Percentiles rank a stretch among this genome's conserved stretches.
Evolutionary conservation across 345 rosid genomes (phyloP).

Genomic region (Anacardium occidentale): DNA sequence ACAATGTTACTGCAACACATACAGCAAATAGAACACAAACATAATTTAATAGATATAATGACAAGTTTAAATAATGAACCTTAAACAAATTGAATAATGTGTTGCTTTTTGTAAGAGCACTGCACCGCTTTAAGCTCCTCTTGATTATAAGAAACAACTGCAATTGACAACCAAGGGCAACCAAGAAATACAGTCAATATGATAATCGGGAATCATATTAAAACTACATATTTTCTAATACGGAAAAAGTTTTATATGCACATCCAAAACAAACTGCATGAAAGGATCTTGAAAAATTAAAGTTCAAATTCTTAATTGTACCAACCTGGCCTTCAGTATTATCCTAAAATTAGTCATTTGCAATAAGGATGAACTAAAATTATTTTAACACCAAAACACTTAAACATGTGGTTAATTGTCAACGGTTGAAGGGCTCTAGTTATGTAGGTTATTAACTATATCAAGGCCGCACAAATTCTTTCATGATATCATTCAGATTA

Average conservation of each 20-base stretch:
- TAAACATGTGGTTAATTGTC: too few relatives aligned
- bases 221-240: background rate
- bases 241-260: background rate
- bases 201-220: slow-evolving; percentile 1
- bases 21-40: background rate
- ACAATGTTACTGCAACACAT: background rate
- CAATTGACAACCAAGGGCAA: slow-evolving; percentile 22
- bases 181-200: slow-evolving; percentile 10
- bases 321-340: background rate
- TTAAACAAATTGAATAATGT: slow-evolving; percentile 82
- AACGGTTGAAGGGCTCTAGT: too few relatives aligned
- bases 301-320: background rate
- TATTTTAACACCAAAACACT: background rate
- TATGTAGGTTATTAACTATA: too few relatives aligned
- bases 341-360: background rate
- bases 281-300: background rate
- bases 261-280: background rate
- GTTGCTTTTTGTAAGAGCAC: slow-evolving; percentile 81
- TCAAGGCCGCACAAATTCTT: too few relatives aligned
- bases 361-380: background rate
- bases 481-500: too few relatives aligned
- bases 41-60: background rate
- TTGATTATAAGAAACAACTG: slow-evolving; percentile 89
- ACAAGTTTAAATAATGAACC: slow-evolving; percentile 41
- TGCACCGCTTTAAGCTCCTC: slow-evolving; percentile 97